These are phyloP conservation scores for Pseudocercospora pini-densiflorae DNA, from an alignment of 2,329 filamentous ascomycete species.

Conservation along the genomic window DNA sequence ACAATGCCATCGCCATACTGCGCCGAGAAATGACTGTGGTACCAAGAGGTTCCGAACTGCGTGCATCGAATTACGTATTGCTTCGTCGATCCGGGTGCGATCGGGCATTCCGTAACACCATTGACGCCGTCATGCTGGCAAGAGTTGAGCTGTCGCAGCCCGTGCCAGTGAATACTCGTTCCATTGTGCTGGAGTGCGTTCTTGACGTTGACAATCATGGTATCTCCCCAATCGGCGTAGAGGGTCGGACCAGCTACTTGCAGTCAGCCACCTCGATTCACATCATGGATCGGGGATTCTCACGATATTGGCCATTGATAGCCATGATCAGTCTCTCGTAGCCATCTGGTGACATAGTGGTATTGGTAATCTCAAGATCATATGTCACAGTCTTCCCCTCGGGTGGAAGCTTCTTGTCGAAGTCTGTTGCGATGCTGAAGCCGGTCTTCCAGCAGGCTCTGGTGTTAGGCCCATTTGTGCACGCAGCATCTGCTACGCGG, in stretches of 20 bases:
- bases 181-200: conserved; percentile 60
- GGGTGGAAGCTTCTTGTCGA: conserved; percentile 49
- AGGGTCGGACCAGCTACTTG: conserved; percentile 63
- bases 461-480: conserved; percentile 46
- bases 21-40: conserved; percentile 51
- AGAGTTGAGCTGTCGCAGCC: conserved; percentile 61
- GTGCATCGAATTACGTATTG: conserved; percentile 63
- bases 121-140: conserved; percentile 57
- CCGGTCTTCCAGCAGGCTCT: conserved; percentile 50
- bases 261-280: background rate
- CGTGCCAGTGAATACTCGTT: conserved; percentile 66
- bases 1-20: conserved; percentile 51
- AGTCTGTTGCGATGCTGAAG: conserved; percentile 51
- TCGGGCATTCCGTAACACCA: conserved; percentile 55
- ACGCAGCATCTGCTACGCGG: conserved; percentile 29
- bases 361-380: conserved; percentile 40
- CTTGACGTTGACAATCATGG: conserved; percentile 51
- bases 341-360: conserved; percentile 46
- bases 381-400: conserved; percentile 45
- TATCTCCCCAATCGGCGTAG: conserved; percentile 50
- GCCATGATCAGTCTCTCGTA: conserved; percentile 45
- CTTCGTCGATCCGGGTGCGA: conserved; percentile 54
- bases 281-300: background rate
- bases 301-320: conserved; percentile 65
- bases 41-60: conserved; percentile 51